These are phyloP conservation scores for Cadophora luteo-olivacea DNA, from an alignment of 2,329 filamentous ascomycete genomes.

Conservation along the genomic window DNA sequence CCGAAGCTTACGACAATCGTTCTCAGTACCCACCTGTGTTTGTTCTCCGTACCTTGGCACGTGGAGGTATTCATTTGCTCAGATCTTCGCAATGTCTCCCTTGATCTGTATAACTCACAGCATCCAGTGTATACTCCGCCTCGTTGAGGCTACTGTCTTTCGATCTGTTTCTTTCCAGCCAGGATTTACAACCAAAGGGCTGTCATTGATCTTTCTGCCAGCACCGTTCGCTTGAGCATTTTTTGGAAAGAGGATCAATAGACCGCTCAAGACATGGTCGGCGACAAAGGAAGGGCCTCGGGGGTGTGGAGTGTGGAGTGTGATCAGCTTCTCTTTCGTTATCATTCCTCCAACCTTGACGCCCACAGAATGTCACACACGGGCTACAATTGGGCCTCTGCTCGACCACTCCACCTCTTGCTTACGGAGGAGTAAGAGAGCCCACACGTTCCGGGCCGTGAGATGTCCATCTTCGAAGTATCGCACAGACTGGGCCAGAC, in stretches of 20 bases:
- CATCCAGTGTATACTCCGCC: not conserved
- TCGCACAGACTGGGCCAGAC: conserved; percentile 18
- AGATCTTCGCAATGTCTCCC: not conserved
- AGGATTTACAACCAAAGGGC: not conserved
- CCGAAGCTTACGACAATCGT: not conserved
- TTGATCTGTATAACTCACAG: not conserved
- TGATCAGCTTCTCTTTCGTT: not conserved
- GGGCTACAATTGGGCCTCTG: not conserved
- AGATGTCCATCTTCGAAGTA: not conserved
- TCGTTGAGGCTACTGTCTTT: not conserved
- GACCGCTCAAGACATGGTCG: not conserved
- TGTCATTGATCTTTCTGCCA: not conserved
- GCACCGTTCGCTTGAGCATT: not conserved
- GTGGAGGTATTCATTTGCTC: not conserved
- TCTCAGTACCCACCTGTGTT: not conserved
- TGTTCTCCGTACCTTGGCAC: not conserved
- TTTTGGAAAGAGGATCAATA: not conserved
- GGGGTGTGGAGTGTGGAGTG: not conserved
- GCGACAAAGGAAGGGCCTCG: not conserved
- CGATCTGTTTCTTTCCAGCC: not conserved
- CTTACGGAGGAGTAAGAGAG: not conserved
- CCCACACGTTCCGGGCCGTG: conserved; percentile 18
- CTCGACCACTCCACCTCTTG: conserved; percentile 7
- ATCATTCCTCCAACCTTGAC: not conserved
- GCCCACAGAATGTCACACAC: not conserved